Evolutionary conservation across 2,329 filamentous ascomycete species (phyloP).

Genomic region (Stromatinia cepivora): DNA sequence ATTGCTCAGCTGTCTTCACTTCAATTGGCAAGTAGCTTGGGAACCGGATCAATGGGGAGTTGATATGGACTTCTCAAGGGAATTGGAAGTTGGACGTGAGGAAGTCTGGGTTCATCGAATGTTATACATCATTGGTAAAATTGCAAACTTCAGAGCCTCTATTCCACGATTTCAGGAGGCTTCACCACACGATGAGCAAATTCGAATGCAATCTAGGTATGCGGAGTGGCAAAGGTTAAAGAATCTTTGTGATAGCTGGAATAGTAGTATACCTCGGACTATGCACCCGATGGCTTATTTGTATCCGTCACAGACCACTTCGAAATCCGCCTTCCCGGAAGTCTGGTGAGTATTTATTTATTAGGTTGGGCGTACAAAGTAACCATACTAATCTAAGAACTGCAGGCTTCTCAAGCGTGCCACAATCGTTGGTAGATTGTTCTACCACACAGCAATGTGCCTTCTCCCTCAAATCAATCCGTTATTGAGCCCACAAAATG

Average conservation of each 20-base stretch:
- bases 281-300: constrained; percentile 87
- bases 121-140: constrained; percentile 82
- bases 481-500: constrained; percentile 53
- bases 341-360: constrained; percentile 63
- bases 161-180: constrained; percentile 61
- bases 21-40: constrained; percentile 86
- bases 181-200: constrained; percentile 62
- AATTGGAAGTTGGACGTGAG: constrained; percentile 63
- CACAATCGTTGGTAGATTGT: constrained; percentile 77
- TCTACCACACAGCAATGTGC: constrained; percentile 86
- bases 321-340: constrained; percentile 78
- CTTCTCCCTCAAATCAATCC: constrained; percentile 80
- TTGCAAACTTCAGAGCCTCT: constrained; percentile 79
- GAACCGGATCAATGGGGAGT: constrained; percentile 88
- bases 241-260: constrained; percentile 81
- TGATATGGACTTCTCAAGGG: constrained; percentile 68
- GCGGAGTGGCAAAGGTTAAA: constrained; percentile 81
- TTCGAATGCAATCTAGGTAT: constrained; percentile 62
- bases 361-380: constrained; percentile 19
- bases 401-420: constrained; percentile 76
- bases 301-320: constrained; percentile 63
- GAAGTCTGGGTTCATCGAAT: constrained; percentile 88
- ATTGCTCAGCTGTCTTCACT: constrained; percentile 81
- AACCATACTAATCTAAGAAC: constrained; percentile 33
- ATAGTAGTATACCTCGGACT: constrained; percentile 71